Conservation (phyloP, 1,139 yeast genomes). For the Suhomyces coccinellae region DNA sequence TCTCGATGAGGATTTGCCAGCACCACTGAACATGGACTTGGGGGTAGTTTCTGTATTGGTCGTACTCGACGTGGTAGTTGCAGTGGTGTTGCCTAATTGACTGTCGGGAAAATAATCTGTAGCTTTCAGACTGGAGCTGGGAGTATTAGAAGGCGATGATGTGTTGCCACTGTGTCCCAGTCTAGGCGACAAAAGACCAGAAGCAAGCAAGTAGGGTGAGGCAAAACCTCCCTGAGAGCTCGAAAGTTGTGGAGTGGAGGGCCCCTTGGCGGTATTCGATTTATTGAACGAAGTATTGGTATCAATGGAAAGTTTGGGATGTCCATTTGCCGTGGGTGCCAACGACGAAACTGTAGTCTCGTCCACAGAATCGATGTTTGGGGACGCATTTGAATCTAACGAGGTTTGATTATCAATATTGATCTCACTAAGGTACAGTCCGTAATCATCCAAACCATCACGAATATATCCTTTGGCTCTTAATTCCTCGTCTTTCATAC, state of each 20-base stretch:
- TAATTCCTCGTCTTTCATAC: conserved; percentile 57
- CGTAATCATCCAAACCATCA: conserved; percentile 27
- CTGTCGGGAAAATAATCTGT: conserved; percentile 17
- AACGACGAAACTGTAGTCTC: conserved; percentile 30
- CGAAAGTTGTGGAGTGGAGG: conserved; percentile 33
- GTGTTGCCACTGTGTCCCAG: conserved; percentile 24
- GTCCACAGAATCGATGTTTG: conserved; percentile 35
- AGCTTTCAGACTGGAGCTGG: conserved; percentile 17
- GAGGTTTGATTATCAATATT: conserved; percentile 17
- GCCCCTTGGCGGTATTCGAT: conserved; percentile 20
- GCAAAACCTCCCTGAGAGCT: conserved; percentile 47
- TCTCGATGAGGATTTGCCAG: conserved; percentile 27
- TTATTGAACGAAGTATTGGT: conserved; percentile 22
- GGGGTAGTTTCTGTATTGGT: conserved; percentile 20
- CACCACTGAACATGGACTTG: conserved; percentile 24
- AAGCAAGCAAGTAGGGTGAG: conserved; percentile 60
- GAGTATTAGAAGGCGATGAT: conserved; percentile 26
- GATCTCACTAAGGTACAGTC: conserved; percentile 25
- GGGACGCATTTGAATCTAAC: conserved; percentile 20
- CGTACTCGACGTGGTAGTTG: conserved; percentile 4
- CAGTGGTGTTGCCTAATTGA: conserved; percentile 7
- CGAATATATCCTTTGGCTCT: conserved; percentile 39
- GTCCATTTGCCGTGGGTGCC: conserved; percentile 14
- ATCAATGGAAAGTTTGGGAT: conserved; percentile 38
- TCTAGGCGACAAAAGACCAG: conserved; percentile 55